phyloP scores from a whole-genome alignment of 2,329 filamentous ascomycete species.

The Nemania serpens region DNA sequence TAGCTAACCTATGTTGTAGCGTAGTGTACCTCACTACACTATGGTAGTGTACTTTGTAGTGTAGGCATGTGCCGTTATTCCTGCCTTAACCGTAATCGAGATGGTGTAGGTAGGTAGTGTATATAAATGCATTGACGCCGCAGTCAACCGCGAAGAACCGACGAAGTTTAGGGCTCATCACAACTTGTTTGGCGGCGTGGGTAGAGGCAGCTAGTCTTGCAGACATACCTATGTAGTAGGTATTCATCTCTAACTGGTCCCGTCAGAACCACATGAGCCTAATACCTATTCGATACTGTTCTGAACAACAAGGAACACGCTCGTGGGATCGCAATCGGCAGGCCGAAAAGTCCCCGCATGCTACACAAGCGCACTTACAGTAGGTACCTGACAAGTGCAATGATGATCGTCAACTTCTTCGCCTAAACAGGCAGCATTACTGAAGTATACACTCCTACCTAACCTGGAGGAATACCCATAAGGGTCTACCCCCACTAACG shows the following conservation, averaged over 20 bases:
- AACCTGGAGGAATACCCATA: no score
- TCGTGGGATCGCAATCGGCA: slow-evolving; percentile 9
- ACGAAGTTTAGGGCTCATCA: neutral
- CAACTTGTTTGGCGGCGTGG: neutral
- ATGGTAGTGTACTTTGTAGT: neutral
- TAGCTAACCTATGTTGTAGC: no score
- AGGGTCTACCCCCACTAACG: slow-evolving; percentile 3
- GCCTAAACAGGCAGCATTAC: slow-evolving; percentile 4
- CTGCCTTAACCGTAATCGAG: no score
- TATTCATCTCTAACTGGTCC: neutral
- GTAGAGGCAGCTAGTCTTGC: no score
- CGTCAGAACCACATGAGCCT: no score
- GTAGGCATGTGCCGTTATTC: no score
- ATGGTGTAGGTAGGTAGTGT: neutral
- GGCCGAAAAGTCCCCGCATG: slow-evolving; percentile 4
- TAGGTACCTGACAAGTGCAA: neutral
- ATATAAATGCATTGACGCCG: neutral
- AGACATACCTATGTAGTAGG: no score
- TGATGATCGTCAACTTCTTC: slow-evolving; percentile 16
- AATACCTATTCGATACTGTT: no score
- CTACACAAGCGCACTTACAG: no score
- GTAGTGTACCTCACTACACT: no score
- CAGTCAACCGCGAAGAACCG: neutral
- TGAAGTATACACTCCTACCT: neutral
- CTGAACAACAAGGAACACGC: no score